Base-by-base conservation (phyloP, 805 yeast species). In the Nakazawaea sp. region DNA sequence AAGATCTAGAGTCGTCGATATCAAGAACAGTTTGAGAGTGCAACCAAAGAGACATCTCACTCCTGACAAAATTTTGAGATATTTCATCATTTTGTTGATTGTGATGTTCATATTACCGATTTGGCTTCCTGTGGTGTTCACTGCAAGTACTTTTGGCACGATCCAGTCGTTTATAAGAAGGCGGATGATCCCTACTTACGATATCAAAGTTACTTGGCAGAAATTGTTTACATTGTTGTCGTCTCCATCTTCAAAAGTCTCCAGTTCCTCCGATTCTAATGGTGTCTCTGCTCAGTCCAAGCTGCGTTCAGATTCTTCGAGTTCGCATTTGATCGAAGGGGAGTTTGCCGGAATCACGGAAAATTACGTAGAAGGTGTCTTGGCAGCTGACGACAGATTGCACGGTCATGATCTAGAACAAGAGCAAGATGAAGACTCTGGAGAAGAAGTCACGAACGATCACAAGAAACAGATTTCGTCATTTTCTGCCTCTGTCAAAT, bases 1-100 rank as follows among this genome's bases (percentile, higher is more conserved):
- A 1, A 51, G 56, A 41, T 75, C 81, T 4, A 63, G 64, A 36
- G 59, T 78, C 47, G 70, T 78, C n/a, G 78, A 78, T 48, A 57
- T 78, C 32, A 45, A 47, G 2, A 49, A 61, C 12, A 52, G 75
- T 4, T 35, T 34, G 0, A 40, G 45, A 32, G 38, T 38, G 16
- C 37, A 49, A 20, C 12, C n/a, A 11, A 13, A 31, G 17, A 32
- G 17, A 9, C 32, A 21, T 16, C 26, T 13, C 27, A 4, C 34
- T 3, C 13, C 19, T 15, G 27, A 16, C 33, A 35, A 33, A n/a
- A n/a, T 42, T 19, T 13, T 56, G 10, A 48, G 52, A 38, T 55
- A 45, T 41, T 28, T 40, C 12, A 52, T 53, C 2, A 43, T 58
- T 12, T 26, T 55, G 3, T 4, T 50, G 12, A 30, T 44, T 2